Conservation (phyloP, 208 protist species). For the Sergeia podlipaevii region DNA sequence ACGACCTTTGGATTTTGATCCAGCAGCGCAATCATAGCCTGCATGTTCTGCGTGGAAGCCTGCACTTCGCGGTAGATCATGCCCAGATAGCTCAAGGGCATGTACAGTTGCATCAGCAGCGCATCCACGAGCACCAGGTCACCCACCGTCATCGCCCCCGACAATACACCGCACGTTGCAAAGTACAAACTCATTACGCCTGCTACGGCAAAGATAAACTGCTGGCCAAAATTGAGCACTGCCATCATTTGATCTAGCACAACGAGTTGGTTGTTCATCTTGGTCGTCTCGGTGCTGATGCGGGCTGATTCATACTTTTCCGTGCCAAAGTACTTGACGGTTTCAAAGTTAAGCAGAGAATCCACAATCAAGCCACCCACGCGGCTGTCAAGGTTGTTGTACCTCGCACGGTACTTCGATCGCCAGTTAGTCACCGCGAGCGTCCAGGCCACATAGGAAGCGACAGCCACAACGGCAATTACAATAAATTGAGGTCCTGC, state of each 20-base stretch:
- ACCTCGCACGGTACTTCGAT: slow-evolving; percentile 78
- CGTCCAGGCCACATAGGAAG: slow-evolving; percentile 87
- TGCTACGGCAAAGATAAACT: slow-evolving; percentile 90
- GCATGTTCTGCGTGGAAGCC: slow-evolving; percentile 93
- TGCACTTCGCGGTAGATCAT: slow-evolving; percentile 94
- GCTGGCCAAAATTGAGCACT: slow-evolving; percentile 94
- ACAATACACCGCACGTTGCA: slow-evolving; percentile 72
- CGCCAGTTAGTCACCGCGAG: slow-evolving; percentile 88
- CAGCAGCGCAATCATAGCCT: slow-evolving; percentile 91
- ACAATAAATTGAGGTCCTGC: slow-evolving; percentile 81
- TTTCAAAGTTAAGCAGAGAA: slow-evolving; percentile 95
- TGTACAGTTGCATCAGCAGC: slow-evolving; percentile 94
- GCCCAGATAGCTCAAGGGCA: slow-evolving; percentile 96
- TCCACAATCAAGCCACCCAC: slow-evolving; percentile 89
- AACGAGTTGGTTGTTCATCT: slow-evolving; percentile 83
- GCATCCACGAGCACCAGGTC: slow-evolving; percentile 94
- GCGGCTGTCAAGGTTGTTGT: slow-evolving; percentile 91
- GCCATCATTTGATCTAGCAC: slow-evolving; percentile 86
- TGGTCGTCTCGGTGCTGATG: slow-evolving; percentile 57
- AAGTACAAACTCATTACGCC: slow-evolving; percentile 77
- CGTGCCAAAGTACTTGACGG: slow-evolving; percentile 93
- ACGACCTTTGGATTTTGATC: slow-evolving; percentile 47
- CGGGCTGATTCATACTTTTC: slow-evolving; percentile 79
- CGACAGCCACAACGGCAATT: slow-evolving; percentile 79
- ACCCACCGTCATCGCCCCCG: slow-evolving; percentile 90